phyloP scores from a whole-genome alignment of 208 protist genomes.

The Crithidia acanthocephali region DNA sequence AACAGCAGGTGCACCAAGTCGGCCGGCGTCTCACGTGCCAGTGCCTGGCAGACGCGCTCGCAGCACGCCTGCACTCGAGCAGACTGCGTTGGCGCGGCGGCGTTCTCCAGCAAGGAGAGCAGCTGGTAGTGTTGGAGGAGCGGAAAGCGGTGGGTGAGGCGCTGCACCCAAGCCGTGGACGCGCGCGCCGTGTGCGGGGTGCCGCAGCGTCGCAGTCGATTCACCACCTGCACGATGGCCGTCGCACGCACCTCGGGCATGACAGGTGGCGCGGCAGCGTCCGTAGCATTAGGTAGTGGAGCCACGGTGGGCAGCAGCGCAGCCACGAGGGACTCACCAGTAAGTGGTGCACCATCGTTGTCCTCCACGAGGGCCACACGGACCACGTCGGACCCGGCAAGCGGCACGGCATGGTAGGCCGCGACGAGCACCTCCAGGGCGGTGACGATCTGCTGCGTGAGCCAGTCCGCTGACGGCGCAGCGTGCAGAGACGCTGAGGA shows the following conservation, averaged over 20 bases:
- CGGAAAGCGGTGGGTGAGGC: constrained; percentile 57
- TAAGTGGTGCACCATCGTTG: constrained; percentile 8
- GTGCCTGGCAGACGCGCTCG: constrained; percentile 40
- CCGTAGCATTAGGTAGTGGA: no score
- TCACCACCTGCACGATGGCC: constrained; percentile 52
- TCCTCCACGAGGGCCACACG: constrained; percentile 23
- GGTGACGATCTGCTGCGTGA: constrained; percentile 27
- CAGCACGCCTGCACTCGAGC: constrained; percentile 44
- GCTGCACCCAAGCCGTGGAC: constrained; percentile 55
- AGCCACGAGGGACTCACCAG: constrained; percentile 41
- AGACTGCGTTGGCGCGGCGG: constrained; percentile 45
- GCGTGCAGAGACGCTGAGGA: neutral
- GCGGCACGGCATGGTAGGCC: constrained; percentile 66
- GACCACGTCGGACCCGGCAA: constrained; percentile 62
- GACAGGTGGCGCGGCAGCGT: no score
- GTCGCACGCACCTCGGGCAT: neutral
- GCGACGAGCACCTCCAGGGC: constrained; percentile 63
- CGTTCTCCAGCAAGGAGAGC: constrained; percentile 49
- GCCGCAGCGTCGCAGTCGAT: constrained; percentile 45
- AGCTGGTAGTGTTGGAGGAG: constrained; percentile 74
- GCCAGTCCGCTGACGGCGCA: constrained; percentile 19
- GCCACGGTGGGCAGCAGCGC: constrained; percentile 37
- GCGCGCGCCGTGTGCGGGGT: constrained; percentile 43
- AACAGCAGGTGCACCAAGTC: constrained; percentile 31
- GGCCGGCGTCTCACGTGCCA: constrained; percentile 29